A percentile compares a stretch with the other conserved stretches of the same genome.
Evolutionary conservation across 805 yeast genomes (phyloP).

Genomic region (Cyberlindnera xishuangbannaensis): DNA sequence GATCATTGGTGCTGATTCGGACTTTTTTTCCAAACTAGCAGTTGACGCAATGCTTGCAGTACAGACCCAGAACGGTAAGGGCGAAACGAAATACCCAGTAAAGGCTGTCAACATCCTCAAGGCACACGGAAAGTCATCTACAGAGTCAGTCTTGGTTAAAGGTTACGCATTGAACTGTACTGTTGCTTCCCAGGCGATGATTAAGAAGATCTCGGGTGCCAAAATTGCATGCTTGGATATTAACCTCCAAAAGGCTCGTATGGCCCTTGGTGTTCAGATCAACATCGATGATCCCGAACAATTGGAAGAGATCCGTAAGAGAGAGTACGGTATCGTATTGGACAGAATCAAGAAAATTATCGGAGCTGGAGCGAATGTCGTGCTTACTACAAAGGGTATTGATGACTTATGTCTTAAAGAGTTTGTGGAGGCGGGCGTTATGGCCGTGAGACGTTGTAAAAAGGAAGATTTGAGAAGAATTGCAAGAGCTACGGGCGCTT

Average conservation of each 20-base stretch:
- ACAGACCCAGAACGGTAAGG: conserved; percentile 80
- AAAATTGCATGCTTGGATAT: conserved; percentile 91
- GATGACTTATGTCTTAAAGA: conserved; percentile 97
- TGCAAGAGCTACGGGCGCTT: conserved; percentile 97
- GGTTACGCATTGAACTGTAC: conserved; percentile 98
- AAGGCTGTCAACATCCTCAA: conserved; percentile 94
- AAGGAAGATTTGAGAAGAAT: conserved; percentile 95
- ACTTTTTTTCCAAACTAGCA: conserved; percentile 82
- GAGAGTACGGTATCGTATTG: conserved; percentile 67
- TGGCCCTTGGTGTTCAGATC: conserved; percentile 98
- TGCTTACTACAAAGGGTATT: conserved; percentile 92
- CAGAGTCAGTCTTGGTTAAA: conserved; percentile 77
- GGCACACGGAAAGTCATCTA: conserved; percentile 93
- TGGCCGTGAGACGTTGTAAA: conserved; percentile 92
- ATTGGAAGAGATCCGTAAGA: conserved; percentile 87
- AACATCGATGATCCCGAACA: conserved; percentile 97
- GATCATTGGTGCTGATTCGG: conserved; percentile 91
- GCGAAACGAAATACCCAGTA: conserved; percentile 89
- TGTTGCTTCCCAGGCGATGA: conserved; percentile 96
- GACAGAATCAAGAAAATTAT: conserved; percentile 83
- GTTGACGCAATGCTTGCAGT: conserved; percentile 96
- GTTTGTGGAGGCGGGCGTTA: conserved; percentile 81
- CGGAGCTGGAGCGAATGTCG: conserved; percentile 80
- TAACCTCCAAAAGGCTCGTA: conserved; percentile 90
- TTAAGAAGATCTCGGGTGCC: conserved; percentile 54